Evolutionary conservation across 345 rosid species (phyloP).

Genomic region (Isatis tinctoria): DNA sequence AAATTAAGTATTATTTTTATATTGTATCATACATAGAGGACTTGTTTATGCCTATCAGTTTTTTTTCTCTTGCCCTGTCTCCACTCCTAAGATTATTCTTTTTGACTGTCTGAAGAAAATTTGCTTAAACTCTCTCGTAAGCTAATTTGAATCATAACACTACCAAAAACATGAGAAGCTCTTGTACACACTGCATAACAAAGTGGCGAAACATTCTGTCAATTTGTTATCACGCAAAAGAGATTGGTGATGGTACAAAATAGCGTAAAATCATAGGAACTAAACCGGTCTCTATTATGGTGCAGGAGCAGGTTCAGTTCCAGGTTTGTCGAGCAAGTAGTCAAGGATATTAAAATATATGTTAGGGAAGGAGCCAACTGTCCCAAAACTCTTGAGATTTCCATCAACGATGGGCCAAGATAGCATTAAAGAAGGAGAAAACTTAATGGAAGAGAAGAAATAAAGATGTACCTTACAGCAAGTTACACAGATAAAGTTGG

Average conservation of each 20-base stretch:
- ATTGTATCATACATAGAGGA: background rate
- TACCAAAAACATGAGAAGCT: conserved; percentile 21
- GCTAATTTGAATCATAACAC: conserved; percentile 8
- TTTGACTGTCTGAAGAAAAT: conserved; percentile 1
- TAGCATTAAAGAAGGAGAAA: background rate
- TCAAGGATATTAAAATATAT: background rate
- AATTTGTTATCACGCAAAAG: background rate
- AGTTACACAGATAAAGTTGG: conserved; percentile 23
- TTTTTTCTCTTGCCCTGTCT: background rate
- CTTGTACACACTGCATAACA: conserved; percentile 11
- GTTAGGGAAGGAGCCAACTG: conserved; percentile 1
- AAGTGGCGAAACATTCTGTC: background rate
- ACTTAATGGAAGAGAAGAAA: background rate
- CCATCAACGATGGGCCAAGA: background rate
- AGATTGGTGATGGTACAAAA: background rate
- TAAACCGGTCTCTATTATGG: background rate
- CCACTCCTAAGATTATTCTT: background rate
- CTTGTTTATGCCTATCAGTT: conserved; percentile 1
- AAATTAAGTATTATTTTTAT: background rate
- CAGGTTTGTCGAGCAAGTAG: background rate
- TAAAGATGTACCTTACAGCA: conserved; percentile 34
- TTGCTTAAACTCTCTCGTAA: conserved; percentile 4
- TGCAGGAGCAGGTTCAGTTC: background rate
- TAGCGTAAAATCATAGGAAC: background rate
- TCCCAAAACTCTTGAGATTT: background rate